Percentiles rank a stretch among this genome's conserved stretches.
Evolutionary conservation across 2,329 filamentous ascomycete species (phyloP).

Genomic region (Talaromyces sp.): DNA sequence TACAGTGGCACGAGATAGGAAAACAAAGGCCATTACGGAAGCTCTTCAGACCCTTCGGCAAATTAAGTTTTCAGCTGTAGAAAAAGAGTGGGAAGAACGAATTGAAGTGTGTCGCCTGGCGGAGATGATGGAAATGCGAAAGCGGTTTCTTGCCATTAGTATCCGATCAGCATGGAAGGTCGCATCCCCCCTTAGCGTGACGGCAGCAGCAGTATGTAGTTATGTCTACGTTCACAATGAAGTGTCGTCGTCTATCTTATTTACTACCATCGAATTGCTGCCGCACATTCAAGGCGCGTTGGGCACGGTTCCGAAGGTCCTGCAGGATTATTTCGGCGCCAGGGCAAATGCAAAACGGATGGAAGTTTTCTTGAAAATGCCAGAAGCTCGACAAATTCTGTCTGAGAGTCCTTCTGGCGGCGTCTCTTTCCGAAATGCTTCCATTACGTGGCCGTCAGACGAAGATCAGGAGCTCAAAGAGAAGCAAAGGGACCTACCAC

Average conservation of each 20-base stretch:
- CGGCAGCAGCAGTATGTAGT: not conserved
- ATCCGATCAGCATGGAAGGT: not conserved
- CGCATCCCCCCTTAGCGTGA: not conserved
- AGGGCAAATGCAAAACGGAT: not conserved
- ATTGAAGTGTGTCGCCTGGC: constrained; percentile 60
- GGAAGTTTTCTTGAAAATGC: not conserved
- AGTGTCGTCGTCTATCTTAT: not conserved
- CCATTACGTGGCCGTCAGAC: constrained; percentile 39
- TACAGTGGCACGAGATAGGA: constrained; percentile 72
- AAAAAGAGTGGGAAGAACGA: constrained; percentile 70
- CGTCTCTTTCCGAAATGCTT: constrained; percentile 3
- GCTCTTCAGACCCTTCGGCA: constrained; percentile 74
- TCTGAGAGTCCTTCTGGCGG: not conserved
- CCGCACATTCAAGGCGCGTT: constrained; percentile 4
- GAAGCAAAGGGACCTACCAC: not conserved
- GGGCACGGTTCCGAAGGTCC: not conserved
- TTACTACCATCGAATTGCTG: constrained; percentile 7
- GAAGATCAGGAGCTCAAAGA: constrained; percentile 40
- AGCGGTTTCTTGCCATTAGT: not conserved
- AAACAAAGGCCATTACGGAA: constrained; percentile 71
- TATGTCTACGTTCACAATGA: not conserved
- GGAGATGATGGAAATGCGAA: not conserved
- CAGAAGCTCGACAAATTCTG: not conserved
- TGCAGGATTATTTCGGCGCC: constrained; percentile 7
- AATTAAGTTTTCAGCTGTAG: constrained; percentile 77